Base-by-base conservation (phyloP, 495 filamentous ascomycete genomes). In the Neurospora intermedia region DNA sequence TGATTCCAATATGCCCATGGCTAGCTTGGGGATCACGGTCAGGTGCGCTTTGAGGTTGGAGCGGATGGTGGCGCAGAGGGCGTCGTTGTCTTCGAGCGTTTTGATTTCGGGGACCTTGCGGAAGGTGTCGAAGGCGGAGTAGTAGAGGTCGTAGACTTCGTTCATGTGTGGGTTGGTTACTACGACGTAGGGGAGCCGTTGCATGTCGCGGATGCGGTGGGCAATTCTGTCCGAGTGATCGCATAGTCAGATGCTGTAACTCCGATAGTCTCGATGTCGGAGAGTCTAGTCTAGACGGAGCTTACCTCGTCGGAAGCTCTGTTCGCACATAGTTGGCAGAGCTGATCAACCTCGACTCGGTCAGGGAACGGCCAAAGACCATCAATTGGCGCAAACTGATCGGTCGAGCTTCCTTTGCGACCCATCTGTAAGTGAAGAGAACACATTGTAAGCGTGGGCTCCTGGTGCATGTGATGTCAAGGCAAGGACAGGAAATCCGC, bases 281-380 rank as follows among this genome's bases (percentile, higher is more conserved):
- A 38, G 35, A 10, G 39, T 40, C 39, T 10, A 40, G 27, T 31
- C 27, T 31, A 2, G n/a, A n/a, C n/a, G n/a, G 8, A 27, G 80
- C 83, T 73, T 81, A 91, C 92, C 93, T 88, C n/a, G 92, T 94
- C 10, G 96, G 96, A 31, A 99, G 88, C 83, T 99, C 96, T 6
- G 92, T 94, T 45, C 96, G 92, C 54, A 98, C 93, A 86, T 98
- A 99, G 81, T 98, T 98, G 40, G 96, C 96, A 59, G 94, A 97
- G 84, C 91, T 92, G 70, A 99, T 89, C 71, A 99, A 87, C 72
- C 96, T 91, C 23, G 88, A 85, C 81, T 98, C 96, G 46, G 94
- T 98, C 80, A 99, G 82, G 15, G 94, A 94, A 38, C 96, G 91
- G 0, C 87, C 86, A 79, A 98, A 99, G 76, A 98, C 96, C 78